A percentile compares a stretch with the other conserved stretches of the same genome.
Evolutionary conservation across 78 protist genomes (phyloP).

Genomic region (Emiliania huxleyi): DNA sequence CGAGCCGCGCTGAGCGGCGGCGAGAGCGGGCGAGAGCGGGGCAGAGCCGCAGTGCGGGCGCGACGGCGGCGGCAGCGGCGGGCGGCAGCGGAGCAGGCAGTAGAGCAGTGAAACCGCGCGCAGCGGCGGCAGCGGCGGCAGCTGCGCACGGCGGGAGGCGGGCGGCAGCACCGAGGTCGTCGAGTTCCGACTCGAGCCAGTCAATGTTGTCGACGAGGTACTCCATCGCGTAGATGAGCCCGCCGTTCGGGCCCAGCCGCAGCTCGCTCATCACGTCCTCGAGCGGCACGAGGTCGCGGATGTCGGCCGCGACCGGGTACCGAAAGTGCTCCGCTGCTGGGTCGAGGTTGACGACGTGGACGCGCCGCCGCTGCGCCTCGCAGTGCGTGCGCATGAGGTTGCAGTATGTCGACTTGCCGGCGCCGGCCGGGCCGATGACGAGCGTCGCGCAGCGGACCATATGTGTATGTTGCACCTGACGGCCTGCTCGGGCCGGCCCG

Average conservation of each 20-base stretch:
- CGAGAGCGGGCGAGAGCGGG: too few relatives aligned
- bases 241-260: conserved; percentile 97
- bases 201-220: conserved; percentile 74
- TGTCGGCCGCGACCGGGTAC: conserved; percentile 67
- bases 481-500: too few relatives aligned
- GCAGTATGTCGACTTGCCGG: conserved; percentile 90
- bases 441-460: conserved; percentile 90
- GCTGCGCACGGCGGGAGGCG: too few relatives aligned
- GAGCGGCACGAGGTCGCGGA: conserved; percentile 86
- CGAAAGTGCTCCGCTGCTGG: conserved; percentile 90
- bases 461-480: too few relatives aligned
- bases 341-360: conserved; percentile 94
- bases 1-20: too few relatives aligned
- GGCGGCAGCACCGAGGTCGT: too few relatives aligned
- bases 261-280: conserved; percentile 91
- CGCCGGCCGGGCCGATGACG: conserved; percentile 98
- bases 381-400: conserved; percentile 68
- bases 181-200: conserved; percentile 88
- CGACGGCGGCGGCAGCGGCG: too few relatives aligned
- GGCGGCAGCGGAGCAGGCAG: too few relatives aligned
- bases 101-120: too few relatives aligned
- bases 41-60: too few relatives aligned
- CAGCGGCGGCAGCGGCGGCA: too few relatives aligned
- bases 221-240: conserved; percentile 94
- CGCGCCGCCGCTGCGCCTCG: conserved; percentile 57